Conservation (phyloP, 371 early-diverging fungal genomes). For the Ordospora pajunii region DNA sequence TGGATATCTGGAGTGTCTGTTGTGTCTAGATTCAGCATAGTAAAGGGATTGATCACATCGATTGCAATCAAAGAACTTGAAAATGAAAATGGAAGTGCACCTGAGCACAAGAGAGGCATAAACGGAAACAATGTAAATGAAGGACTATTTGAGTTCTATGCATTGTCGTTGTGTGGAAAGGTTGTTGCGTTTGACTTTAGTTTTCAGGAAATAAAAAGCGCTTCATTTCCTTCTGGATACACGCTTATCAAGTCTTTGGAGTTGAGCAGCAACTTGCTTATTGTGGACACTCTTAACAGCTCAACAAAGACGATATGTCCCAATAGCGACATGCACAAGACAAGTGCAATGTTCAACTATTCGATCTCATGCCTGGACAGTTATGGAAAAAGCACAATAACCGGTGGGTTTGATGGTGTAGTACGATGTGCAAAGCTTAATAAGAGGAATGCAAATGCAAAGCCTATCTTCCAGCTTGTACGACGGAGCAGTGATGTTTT, state of each 20-base stretch:
- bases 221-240: conserved; percentile 4
- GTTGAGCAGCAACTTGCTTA: background rate
- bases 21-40: background rate
- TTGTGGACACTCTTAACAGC: conserved; percentile 1
- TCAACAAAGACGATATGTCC: background rate
- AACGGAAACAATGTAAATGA: background rate
- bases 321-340: background rate
- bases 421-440: background rate
- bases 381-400: background rate
- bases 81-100: no score
- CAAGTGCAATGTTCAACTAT: background rate
- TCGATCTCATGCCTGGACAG: background rate
- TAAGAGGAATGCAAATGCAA: background rate
- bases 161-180: background rate
- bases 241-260: background rate
- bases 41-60: background rate
- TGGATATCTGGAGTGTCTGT: background rate
- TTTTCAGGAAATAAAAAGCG: background rate
- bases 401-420: background rate
- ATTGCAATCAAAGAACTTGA: background rate
- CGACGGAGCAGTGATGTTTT: background rate
- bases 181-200: background rate
- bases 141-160: background rate
- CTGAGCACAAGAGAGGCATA: background rate
- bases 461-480: background rate